Evolutionary conservation across 768 basidiomycete genomes (phyloP), one percentile per base, ranked within the genome.

Genomic region (Lentinula sp.): DNA sequence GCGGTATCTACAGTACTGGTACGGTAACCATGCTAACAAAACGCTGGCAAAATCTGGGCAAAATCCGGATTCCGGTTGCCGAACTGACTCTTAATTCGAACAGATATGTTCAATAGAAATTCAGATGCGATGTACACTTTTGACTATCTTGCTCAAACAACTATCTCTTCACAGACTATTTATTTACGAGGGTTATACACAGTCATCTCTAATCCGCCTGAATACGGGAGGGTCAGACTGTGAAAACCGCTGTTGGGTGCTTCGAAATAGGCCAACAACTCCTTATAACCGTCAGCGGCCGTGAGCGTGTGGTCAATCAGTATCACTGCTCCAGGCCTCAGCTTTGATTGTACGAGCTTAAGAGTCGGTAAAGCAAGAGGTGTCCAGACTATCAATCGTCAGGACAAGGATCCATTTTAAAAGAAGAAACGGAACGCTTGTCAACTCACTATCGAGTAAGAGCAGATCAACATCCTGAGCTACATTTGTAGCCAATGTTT

Each of bases 301-400:
- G 21, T 34, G n/a, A 34, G 16, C 5, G 21, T 35, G 23, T 59
- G 45, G 18, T 59, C 57, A 16, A 32, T 8, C 18, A 59, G 28
- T 45, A 59, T 45, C 45, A 59, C 57, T 16, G 57, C 57, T 49
- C 46, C 45, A 13, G 32, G 48, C 48, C 31, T 52, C 39, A 62
- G 18, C 28, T 53, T 62, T 18, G 62, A 49, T 21, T 61, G 57
- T 9, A 59, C 31, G 40, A 62, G 48, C 32, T 62, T 62, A 15
- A 62, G 23, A 2, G 57, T 59, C 35, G 62, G 62, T 11, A 62
- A 34, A 32, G 62, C 62, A 8, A 62, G 48, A n/a, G 46, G 46
- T 5, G 62, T 39, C 62, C 62, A 62, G 8, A 62, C 58, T 56
- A 28, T 16, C 51, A 23, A 55, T 35, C 18, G 18, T 55, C 28